Evolutionary conservation across 2,329 filamentous ascomycete genomes (phyloP).

Genomic region (Tympanopsis confertula): DNA sequence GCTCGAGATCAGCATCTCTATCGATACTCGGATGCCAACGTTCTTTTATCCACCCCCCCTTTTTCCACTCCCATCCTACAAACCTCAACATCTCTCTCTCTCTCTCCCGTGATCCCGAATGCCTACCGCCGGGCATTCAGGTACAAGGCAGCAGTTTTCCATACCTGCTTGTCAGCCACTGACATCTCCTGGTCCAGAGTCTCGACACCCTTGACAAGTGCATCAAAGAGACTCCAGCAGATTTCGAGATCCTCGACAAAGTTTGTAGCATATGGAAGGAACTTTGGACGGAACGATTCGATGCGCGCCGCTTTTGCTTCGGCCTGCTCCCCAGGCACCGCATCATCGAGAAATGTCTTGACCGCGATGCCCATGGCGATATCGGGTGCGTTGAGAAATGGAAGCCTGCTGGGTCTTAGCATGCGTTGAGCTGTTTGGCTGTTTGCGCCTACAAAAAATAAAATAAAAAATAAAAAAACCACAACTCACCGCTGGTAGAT

Average conservation of each 20-base stretch:
- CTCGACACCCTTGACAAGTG: slow-evolving; percentile 44
- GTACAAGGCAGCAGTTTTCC: slow-evolving; percentile 43
- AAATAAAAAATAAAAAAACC: slow-evolving; percentile 2
- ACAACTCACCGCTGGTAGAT: slow-evolving; percentile 59
- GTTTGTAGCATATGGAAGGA: slow-evolving; percentile 45
- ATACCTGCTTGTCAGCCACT: slow-evolving; percentile 32
- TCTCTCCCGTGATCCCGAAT: neutral
- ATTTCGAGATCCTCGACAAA: slow-evolving; percentile 48
- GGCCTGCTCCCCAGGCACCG: slow-evolving; percentile 43
- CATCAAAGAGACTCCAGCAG: slow-evolving; percentile 44
- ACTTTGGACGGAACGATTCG: slow-evolving; percentile 35
- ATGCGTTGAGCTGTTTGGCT: slow-evolving; percentile 7
- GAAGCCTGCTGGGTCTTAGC: slow-evolving; percentile 32
- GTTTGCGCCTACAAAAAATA: slow-evolving; percentile 3
- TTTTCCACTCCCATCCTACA: neutral
- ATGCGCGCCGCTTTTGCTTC: slow-evolving; percentile 32
- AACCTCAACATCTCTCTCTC: neutral
- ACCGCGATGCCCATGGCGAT: slow-evolving; percentile 69
- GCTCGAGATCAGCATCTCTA: too few species aligned
- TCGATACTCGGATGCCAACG: too few species aligned
- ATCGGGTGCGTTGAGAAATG: slow-evolving; percentile 60
- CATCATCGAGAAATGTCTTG: slow-evolving; percentile 67
- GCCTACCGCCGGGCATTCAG: slow-evolving; percentile 18
- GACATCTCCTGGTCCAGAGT: slow-evolving; percentile 36
- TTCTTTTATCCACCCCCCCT: too few species aligned